Percentiles rank a stretch among this genome's conserved stretches.
These are phyloP conservation scores for Pseudopediastrum boryanum DNA, from an alignment of 139 green algal genomes.

Conservation along the genomic window DNA sequence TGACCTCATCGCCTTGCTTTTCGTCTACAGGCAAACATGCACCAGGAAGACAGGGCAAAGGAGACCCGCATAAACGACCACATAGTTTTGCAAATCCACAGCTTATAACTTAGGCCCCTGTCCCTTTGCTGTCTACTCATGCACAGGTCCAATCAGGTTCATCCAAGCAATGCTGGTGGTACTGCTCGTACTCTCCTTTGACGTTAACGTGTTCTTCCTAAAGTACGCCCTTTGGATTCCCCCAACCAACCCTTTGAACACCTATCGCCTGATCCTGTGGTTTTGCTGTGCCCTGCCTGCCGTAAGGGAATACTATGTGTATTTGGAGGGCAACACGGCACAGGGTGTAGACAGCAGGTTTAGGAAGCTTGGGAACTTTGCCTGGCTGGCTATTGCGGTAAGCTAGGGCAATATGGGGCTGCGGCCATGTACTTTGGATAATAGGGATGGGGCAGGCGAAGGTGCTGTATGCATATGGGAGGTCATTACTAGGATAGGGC, in stretches of 20 bases:
- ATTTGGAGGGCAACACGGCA: conserved; percentile 60
- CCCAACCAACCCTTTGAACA: conserved; percentile 84
- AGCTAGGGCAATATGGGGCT: neutral
- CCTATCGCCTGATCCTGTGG: conserved; percentile 37
- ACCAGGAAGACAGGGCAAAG: no score
- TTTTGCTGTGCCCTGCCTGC: conserved; percentile 30
- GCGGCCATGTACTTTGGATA: neutral
- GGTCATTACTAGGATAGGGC: neutral
- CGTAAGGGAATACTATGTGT: conserved; percentile 83
- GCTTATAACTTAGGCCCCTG: no score
- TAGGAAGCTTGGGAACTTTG: conserved; percentile 83
- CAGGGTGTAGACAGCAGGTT: conserved; percentile 20
- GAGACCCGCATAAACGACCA: no score
- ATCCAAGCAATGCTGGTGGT: conserved; percentile 59
- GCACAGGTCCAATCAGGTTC: conserved; percentile 69
- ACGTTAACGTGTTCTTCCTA: conserved; percentile 96
- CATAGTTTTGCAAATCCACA: no score
- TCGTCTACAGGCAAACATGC: no score
- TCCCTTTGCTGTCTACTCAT: no score
- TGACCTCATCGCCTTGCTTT: no score
- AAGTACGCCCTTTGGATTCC: conserved; percentile 92
- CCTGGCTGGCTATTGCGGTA: conserved; percentile 75
- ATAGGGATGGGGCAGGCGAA: neutral
- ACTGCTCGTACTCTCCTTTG: conserved; percentile 52
- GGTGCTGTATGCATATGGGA: neutral